These are phyloP conservation scores for Miscanthus lutarioriparius DNA, from an alignment of 176 grass and related monocot genomes.

Conservation along the genomic window DNA sequence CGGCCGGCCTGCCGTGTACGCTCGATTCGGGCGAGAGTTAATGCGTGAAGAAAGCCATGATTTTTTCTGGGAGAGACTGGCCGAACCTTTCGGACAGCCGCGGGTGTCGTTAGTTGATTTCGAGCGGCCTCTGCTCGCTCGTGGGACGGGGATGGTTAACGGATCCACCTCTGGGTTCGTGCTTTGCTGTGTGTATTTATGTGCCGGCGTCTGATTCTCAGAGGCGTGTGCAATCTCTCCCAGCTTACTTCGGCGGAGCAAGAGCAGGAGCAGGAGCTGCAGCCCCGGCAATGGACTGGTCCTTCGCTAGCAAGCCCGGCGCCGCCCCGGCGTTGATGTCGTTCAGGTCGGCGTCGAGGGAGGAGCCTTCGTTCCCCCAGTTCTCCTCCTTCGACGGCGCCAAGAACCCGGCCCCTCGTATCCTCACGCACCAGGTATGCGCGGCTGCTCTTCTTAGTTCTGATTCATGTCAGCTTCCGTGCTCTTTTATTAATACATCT, in stretches of 20 bases:
- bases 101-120: constrained; percentile 27
- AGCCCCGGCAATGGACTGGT: constrained; percentile 61
- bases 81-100: constrained; percentile 36
- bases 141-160: constrained; percentile 33
- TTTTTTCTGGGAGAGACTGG: background rate
- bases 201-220: background rate
- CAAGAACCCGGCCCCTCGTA: constrained; percentile 24
- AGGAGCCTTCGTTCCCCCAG: constrained; percentile 37
- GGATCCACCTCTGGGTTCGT: constrained; percentile 27
- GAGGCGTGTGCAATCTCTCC: constrained; percentile 7
- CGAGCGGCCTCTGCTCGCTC: background rate
- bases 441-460: background rate
- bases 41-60: constrained; percentile 17
- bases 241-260: constrained; percentile 56
- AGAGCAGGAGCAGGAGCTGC: constrained; percentile 11
- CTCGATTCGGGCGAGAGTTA: constrained; percentile 15
- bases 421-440: constrained; percentile 55
- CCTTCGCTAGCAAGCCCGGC: constrained; percentile 50
- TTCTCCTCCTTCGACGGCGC: constrained; percentile 46
- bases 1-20: background rate
- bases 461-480: background rate
- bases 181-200: background rate
- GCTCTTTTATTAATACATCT: background rate
- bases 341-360: constrained; percentile 49
- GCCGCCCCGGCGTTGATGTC: constrained; percentile 63